Evolutionary conservation across 23 red algal genomes (phyloP), one percentile per base, ranked within the genome.

Genomic region (Gracilaria caudata): DNA sequence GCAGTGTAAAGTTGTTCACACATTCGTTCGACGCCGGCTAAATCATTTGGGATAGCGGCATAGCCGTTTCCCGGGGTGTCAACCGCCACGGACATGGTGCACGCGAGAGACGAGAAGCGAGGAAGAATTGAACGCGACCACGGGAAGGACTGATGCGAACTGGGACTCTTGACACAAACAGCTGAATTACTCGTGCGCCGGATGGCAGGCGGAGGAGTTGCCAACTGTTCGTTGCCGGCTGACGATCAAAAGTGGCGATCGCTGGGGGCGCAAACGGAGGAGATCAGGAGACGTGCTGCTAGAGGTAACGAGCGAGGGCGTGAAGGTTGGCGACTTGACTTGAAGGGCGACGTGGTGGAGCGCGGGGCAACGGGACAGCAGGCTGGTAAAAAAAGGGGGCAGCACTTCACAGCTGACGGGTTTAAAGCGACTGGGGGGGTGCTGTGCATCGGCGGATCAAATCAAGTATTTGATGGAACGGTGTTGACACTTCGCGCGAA

Each of bases 1-100:
- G 85, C 86, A 23, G 86, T 81, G 87, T 95, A 95, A 30, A 95
- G 79, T 66, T 89, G 85, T 77, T 92, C 79, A 66, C 89, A 92
- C 89, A 92, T 64, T 6, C 89, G 89, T 46, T 92, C 89, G 29
- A 92, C 70, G 32, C 78, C 68, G 37, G 78, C 79, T 44, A 92
- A 66, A 70, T 84, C 89, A 77, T 92, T 74, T n/a, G 89, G 89
- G 25, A 83, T 55, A n/a, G 79, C 38, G 51, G 79, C 64, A 49
- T 82, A 84, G 66, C 89, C 89, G 24, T 84, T 84, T 19, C 70
- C 68, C 28, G 79, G 57, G 21, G 79, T 63, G 61, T 84, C 89
- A 41, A 56, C 63, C 37, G 35, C 63, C 6, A 76, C 71, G 9
- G 76, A 70, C 63, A 79, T 81, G 14, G 12, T 30, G n/a, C n/a